A percentile compares a stretch with the other conserved stretches of the same genome.
Conservation (phyloP, 208 protist genomes). For the Wallacemonas rigidus region DNA sequence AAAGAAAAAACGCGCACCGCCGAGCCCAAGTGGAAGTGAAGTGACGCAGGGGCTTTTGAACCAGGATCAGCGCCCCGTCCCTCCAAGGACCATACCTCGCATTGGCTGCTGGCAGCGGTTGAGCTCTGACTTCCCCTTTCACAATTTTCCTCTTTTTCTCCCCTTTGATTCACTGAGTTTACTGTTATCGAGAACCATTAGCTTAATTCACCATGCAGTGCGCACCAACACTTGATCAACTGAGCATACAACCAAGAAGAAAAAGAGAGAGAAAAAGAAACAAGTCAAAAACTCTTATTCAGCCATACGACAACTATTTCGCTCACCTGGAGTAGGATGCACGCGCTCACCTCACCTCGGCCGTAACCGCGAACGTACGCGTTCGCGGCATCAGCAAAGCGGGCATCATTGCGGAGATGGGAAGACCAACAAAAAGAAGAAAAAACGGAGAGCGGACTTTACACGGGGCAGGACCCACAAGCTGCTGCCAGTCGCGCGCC, state of each 20-base stretch:
- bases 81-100: too few relatives aligned
- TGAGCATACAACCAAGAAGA: background rate
- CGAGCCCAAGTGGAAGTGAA: too few relatives aligned
- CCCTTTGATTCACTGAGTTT: conserved; percentile 10
- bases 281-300: conserved; percentile 10
- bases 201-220: conserved; percentile 1
- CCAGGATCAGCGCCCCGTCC: too few relatives aligned
- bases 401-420: conserved; percentile 7
- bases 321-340: background rate
- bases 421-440: conserved; percentile 13
- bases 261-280: conserved; percentile 1
- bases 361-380: background rate
- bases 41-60: too few relatives aligned
- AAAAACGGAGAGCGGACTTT: background rate
- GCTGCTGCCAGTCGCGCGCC: too few relatives aligned
- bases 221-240: background rate
- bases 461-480: too few relatives aligned
- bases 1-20: too few relatives aligned
- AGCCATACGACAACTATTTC: background rate
- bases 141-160: background rate
- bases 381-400: background rate
- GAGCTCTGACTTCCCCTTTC: too few relatives aligned
- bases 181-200: conserved; percentile 14
- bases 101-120: too few relatives aligned
- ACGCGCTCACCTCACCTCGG: background rate